phyloP scores from a whole-genome alignment of 148 eudicot genomes.

The Rhododendron simsii region DNA sequence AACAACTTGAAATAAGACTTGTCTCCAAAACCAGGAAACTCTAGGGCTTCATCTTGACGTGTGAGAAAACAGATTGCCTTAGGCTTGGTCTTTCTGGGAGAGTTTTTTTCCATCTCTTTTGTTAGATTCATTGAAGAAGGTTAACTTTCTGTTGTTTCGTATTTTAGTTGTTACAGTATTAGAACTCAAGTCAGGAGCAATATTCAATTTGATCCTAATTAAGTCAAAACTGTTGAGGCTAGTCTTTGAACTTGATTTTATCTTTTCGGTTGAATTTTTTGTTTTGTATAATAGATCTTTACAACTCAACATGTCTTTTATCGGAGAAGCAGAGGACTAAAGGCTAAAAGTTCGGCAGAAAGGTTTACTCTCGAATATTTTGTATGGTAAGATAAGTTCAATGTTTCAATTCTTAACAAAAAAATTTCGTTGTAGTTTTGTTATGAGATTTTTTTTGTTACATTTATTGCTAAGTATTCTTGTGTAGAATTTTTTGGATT shows the following conservation, averaged over 20 bases:
- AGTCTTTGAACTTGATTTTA: slow-evolving; percentile 39
- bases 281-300: slow-evolving; percentile 53
- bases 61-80: not conserved
- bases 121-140: not conserved
- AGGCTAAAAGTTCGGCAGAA: slow-evolving; percentile 49
- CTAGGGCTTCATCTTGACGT: not conserved
- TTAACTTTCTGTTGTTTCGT: not conserved
- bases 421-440: slow-evolving; percentile 2
- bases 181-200: not conserved
- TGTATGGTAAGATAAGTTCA: slow-evolving; percentile 53
- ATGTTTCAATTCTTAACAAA: slow-evolving; percentile 23
- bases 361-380: slow-evolving; percentile 40
- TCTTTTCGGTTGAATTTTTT: slow-evolving; percentile 31
- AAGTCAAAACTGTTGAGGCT: slow-evolving; percentile 19
- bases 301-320: slow-evolving; percentile 51
- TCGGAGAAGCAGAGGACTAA: slow-evolving; percentile 58
- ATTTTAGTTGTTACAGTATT: not conserved
- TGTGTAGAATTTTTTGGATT: not conserved
- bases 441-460: not conserved
- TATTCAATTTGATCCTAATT: not conserved
- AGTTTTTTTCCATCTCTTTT: not conserved
- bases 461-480: not conserved
- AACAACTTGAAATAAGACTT: not conserved
- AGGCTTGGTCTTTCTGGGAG: not conserved
- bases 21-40: not conserved